These are phyloP conservation scores for Candida incommunis DNA, from an alignment of 805 yeast species.

Conservation along the genomic window DNA sequence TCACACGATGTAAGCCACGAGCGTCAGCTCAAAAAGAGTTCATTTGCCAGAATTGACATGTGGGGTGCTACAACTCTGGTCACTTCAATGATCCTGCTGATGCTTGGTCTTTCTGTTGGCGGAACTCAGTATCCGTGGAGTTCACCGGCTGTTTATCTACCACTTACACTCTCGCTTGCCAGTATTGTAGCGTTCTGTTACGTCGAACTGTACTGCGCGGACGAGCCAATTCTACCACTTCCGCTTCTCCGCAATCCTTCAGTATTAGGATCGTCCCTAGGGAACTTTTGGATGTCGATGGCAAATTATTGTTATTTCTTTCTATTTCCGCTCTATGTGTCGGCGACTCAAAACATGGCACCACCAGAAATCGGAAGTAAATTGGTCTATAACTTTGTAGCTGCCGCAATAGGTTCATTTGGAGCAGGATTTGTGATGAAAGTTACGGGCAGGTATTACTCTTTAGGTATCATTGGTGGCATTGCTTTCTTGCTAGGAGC, in stretches of 20 bases:
- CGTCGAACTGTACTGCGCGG: constrained; percentile 34
- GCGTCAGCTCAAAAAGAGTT: constrained; percentile 25
- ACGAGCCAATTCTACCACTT: constrained; percentile 51
- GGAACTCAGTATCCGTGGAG: constrained; percentile 39
- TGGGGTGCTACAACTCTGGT: constrained; percentile 50
- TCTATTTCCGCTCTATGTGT: background rate
- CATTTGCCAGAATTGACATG: constrained; percentile 49
- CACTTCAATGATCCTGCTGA: constrained; percentile 33
- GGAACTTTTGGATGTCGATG: background rate
- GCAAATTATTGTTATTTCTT: background rate
- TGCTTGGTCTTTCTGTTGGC: constrained; percentile 41
- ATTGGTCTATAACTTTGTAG: constrained; percentile 38
- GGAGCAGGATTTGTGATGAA: constrained; percentile 50
- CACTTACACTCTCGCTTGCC: constrained; percentile 24
- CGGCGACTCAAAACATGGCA: background rate
- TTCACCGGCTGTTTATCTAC: constrained; percentile 36
- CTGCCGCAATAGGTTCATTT: constrained; percentile 49
- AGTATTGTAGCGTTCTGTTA: constrained; percentile 28
- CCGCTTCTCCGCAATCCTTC: constrained; percentile 23
- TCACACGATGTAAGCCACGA: constrained; percentile 15
- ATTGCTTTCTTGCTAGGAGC: constrained; percentile 37
- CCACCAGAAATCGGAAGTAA: background rate
- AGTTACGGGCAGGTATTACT: constrained; percentile 45
- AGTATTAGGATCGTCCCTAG: background rate
- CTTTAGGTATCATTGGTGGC: constrained; percentile 29